Evolutionary conservation across 768 basidiomycete genomes (phyloP), one percentile per base, ranked within the genome.

Genomic region (Panus rudis): DNA sequence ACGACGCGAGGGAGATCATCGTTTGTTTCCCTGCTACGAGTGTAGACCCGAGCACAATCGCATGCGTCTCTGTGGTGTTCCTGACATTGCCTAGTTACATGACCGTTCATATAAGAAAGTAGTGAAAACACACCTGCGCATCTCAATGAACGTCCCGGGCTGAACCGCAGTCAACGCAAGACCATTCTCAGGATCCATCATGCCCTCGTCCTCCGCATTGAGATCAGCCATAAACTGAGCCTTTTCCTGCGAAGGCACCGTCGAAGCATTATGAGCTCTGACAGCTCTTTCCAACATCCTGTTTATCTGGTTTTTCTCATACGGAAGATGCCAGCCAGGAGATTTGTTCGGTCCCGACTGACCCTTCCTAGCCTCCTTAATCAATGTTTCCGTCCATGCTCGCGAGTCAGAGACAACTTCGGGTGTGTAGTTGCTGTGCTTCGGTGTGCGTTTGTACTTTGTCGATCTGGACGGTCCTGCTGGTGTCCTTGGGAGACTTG

Each of bases 111-210:
- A 3, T 12, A 4, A 30, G 43, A 13, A 17, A 26, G 13, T 17
- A 8, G 27, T 13, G 13, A 17, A 17, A 7, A 43, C 56, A 39
- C 39, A 60, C 63, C 57, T 55, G 13, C 61, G 58, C 23, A 63
- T 31, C 39, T 63, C 62, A 13, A 64, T 50, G 8, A 62, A 43
- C 4, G 56, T 42, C 3, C 70, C 70, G 0, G 61, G 40, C 24
- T 59, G 54, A 21, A 66, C 43, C 28, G 37, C 57, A 37, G 53
- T 49, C 10, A 32, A 32, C 30, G 41, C 46, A n/a, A 30, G 5
- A 12, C 43, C 45, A 12, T 39, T 44, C 41, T 47, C 48, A 11
- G 41, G 12, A n/a, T 38, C 32, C 19, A 14, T 37, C 4, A n/a
- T 13, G 12, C 43, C 42, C 2, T 17, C 41, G 6, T n/a, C n/a